These are phyloP conservation scores for Rhodamnia rubescens DNA, from an alignment of 345 rosid species.

Conservation along the genomic window DNA sequence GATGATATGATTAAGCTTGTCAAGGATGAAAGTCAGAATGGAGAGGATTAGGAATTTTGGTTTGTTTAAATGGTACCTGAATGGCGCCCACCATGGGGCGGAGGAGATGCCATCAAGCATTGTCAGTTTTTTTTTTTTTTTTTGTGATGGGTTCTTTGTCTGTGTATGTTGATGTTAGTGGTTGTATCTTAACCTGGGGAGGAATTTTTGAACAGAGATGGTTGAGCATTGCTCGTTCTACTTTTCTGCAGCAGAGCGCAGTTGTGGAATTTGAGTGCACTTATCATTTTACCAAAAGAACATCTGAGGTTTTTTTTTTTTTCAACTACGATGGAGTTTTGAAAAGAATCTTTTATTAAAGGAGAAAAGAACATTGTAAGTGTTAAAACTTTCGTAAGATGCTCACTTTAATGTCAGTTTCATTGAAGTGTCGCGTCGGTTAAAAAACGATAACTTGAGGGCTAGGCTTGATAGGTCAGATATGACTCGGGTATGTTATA, in stretches of 20 bases:
- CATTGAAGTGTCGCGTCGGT: no score
- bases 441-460: no score
- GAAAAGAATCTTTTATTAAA: background rate
- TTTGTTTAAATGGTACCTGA: background rate
- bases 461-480: no score
- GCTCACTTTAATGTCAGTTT: background rate
- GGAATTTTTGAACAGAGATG: background rate
- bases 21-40: conserved; percentile 76
- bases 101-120: background rate
- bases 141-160: background rate
- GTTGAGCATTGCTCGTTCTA: background rate
- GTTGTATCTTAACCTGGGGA: background rate
- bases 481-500: no score
- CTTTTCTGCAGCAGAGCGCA: background rate
- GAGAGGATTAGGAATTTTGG: conserved; percentile 10
- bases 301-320: no score
- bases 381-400: background rate
- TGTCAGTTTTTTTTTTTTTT: background rate
- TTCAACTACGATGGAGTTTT: background rate
- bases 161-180: background rate
- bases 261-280: background rate
- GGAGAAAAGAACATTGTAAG: background rate
- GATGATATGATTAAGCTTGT: conserved; percentile 96
- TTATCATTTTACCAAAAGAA: background rate
- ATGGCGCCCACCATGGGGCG: background rate